phyloP scores from a whole-genome alignment of 2,329 filamentous ascomycete species.

The Ceratocystis alfenasii region DNA sequence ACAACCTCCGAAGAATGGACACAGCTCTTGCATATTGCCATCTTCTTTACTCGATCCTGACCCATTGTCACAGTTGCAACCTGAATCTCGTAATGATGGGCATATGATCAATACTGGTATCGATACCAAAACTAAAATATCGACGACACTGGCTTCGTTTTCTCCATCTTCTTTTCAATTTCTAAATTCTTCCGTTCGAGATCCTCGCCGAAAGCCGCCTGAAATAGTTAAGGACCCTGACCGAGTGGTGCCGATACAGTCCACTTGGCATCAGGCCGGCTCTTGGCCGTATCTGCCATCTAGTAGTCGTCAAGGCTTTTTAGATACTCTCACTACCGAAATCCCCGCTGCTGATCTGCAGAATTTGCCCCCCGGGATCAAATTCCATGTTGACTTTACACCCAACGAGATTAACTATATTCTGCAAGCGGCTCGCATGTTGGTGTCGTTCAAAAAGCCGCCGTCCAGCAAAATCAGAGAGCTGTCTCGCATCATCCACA shows the following conservation, averaged over 20 bases:
- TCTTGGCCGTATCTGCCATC: conserved; percentile 12
- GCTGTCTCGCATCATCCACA: conserved; percentile 23
- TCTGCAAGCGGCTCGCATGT: conserved; percentile 20
- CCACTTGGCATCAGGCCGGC: not conserved
- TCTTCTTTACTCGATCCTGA: not conserved
- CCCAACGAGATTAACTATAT: conserved; percentile 30
- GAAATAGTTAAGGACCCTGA: not conserved
- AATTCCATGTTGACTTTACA: conserved; percentile 37
- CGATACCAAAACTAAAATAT: too few relatives aligned
- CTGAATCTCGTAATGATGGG: too few relatives aligned
- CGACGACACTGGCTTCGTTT: too few relatives aligned
- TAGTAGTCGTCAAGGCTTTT: not conserved
- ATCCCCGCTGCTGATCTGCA: not conserved
- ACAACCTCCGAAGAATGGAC: not conserved
- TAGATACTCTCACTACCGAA: not conserved
- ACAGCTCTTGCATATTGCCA: not conserved
- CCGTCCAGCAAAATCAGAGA: conserved; percentile 22
- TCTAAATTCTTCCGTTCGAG: not conserved
- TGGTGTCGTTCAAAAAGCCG: conserved; percentile 15
- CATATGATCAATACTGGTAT: not conserved
- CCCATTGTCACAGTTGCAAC: not conserved
- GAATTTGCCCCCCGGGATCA: not conserved
- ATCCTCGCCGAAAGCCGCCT: not conserved
- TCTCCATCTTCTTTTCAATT: not conserved
- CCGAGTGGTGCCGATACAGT: not conserved